A percentile compares a stretch with the other conserved stretches of the same genome.
These are phyloP conservation scores for Rhizopogon roseolus DNA, from an alignment of 768 basidiomycete species.

Conservation along the genomic window DNA sequence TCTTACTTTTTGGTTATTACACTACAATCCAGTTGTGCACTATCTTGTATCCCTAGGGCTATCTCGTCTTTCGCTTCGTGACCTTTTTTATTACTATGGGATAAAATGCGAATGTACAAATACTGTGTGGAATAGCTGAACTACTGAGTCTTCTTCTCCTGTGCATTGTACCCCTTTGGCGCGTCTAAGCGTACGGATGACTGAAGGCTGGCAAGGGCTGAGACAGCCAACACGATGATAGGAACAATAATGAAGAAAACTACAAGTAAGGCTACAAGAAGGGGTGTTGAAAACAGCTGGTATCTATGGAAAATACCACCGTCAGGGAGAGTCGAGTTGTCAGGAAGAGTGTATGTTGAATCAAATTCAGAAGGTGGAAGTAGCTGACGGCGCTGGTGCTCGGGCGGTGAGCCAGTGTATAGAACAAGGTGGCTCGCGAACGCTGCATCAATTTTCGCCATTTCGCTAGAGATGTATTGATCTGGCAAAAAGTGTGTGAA, in stretches of 20 bases:
- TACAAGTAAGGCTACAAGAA: constrained; percentile 64
- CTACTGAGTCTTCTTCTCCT: constrained; percentile 76
- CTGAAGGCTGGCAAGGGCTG: constrained; percentile 69
- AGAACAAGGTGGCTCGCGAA: constrained; percentile 65
- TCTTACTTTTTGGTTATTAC: constrained; percentile 5
- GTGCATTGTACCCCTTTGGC: constrained; percentile 62
- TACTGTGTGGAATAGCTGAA: constrained; percentile 11
- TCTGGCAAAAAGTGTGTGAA: constrained; percentile 29
- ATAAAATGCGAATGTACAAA: constrained; percentile 4
- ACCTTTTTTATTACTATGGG: neutral
- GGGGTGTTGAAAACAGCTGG: constrained; percentile 71
- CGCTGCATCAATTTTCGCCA: constrained; percentile 40
- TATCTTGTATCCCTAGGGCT: constrained; percentile 25
- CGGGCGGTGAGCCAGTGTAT: constrained; percentile 49
- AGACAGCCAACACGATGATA: constrained; percentile 56
- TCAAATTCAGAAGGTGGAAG: constrained; percentile 24
- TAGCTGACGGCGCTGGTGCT: constrained; percentile 38
- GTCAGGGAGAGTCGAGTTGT: constrained; percentile 34
- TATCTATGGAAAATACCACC: constrained; percentile 69
- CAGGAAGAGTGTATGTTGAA: constrained; percentile 17
- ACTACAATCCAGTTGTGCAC: neutral
- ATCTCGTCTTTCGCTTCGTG: constrained; percentile 13
- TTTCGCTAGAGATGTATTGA: constrained; percentile 39
- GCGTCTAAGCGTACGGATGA: constrained; percentile 58
- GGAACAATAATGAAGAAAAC: constrained; percentile 66